These are phyloP conservation scores for Ceratobasidium sp. DNA, from an alignment of 1,284 basidiomycete species.

Conservation along the genomic window DNA sequence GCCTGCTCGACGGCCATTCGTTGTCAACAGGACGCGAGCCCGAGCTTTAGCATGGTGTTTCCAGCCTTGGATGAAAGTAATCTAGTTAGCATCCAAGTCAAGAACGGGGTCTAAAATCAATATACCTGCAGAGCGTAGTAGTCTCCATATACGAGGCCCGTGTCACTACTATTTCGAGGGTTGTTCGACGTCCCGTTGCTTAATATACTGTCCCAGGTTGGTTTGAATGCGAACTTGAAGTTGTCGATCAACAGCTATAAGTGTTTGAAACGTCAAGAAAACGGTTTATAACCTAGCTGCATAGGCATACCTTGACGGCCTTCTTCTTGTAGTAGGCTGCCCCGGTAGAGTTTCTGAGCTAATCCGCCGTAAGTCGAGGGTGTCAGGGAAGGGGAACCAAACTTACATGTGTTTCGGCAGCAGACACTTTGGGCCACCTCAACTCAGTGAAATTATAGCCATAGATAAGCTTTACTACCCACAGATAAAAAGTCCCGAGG, in stretches of 20 bases:
- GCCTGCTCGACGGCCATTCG: too few relatives aligned
- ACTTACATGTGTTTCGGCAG: constrained; percentile 60
- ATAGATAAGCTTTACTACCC: too few relatives aligned
- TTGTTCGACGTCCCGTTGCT: constrained; percentile 76
- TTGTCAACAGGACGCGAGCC: constrained; percentile 27
- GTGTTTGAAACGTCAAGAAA: not conserved
- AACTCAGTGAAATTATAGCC: too few relatives aligned
- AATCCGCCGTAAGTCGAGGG: constrained; percentile 31
- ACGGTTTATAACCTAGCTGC: not conserved
- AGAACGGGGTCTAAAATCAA: not conserved
- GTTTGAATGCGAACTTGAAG: constrained; percentile 68
- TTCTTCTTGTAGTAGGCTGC: constrained; percentile 62
- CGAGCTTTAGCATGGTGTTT: constrained; percentile 44
- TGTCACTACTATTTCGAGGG: constrained; percentile 68
- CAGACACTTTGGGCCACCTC: too few relatives aligned
- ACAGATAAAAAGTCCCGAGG: constrained; percentile 69
- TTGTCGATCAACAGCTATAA: constrained; percentile 66
- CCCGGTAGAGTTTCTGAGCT: constrained; percentile 57
- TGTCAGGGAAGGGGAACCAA: not conserved
- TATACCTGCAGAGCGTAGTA: constrained; percentile 40
- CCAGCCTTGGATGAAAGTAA: constrained; percentile 23
- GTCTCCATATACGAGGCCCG: constrained; percentile 72
- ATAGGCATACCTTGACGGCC: constrained; percentile 63
- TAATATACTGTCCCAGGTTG: constrained; percentile 69
- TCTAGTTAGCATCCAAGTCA: not conserved